Conservation (phyloP, 371 early-diverging fungal species). For the Gilbertella persicaria region DNA sequence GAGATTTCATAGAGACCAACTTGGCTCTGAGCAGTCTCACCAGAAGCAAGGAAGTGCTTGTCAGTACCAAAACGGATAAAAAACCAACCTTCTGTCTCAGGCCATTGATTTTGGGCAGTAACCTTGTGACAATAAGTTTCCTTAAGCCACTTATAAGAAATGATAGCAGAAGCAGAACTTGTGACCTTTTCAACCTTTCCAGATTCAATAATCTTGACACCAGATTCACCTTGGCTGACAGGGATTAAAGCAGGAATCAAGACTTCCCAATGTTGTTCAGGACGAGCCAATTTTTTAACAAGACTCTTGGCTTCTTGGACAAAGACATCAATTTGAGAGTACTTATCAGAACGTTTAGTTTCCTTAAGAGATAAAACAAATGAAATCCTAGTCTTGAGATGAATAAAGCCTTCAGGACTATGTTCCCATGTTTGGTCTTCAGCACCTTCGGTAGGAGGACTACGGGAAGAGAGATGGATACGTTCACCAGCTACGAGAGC, state of each 20-base stretch:
- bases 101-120: conserved; percentile 31
- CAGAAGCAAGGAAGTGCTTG: conserved; percentile 41
- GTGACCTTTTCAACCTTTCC: conserved; percentile 32
- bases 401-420: conserved; percentile 30
- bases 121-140: conserved; percentile 31
- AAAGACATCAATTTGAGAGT: conserved; percentile 34
- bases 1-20: conserved; percentile 36
- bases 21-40: conserved; percentile 30
- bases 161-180: conserved; percentile 25
- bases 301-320: conserved; percentile 38
- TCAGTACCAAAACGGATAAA: conserved; percentile 43
- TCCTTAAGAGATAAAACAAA: conserved; percentile 41
- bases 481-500: conserved; percentile 29
- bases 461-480: conserved; percentile 26
- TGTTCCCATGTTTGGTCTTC: conserved; percentile 44
- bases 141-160: conserved; percentile 41
- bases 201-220: conserved; percentile 37
- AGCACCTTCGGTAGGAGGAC: conserved; percentile 11
- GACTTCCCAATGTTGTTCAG: conserved; percentile 48
- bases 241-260: conserved; percentile 45
- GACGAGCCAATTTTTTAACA: conserved; percentile 31
- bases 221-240: conserved; percentile 25
- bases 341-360: conserved; percentile 23
- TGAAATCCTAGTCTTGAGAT: conserved; percentile 31
- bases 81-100: conserved; percentile 38